phyloP scores from a whole-genome alignment of 1,139 yeast species.

The Pichia norvegensis region DNA sequence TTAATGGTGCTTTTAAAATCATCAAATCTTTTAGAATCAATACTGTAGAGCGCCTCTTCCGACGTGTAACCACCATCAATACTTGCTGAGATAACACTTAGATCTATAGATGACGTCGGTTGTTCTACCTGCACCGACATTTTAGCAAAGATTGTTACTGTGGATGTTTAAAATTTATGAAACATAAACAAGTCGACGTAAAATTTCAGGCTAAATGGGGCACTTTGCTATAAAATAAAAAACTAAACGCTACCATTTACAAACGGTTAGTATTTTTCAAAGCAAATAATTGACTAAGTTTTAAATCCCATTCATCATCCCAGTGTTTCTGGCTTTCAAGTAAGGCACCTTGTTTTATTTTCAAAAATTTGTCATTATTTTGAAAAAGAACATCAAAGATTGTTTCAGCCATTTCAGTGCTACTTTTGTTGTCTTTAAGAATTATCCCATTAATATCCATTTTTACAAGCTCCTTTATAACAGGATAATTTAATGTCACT shows the following conservation, averaged over 20 bases:
- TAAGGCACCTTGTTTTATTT: conserved; percentile 60
- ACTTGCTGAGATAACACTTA: neutral
- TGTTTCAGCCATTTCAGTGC: conserved; percentile 44
- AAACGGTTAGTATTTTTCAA: neutral
- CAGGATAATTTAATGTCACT: conserved; percentile 65
- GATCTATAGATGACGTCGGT: neutral
- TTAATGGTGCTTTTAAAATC: neutral
- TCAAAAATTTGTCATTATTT: conserved; percentile 19
- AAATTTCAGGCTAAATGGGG: neutral
- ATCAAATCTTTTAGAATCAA: neutral
- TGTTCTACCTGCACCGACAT: neutral
- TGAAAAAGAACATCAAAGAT: conserved; percentile 38
- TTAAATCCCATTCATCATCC: conserved; percentile 63
- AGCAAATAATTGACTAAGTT: conserved; percentile 12
- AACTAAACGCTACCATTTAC: neutral
- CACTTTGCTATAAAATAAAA: neutral
- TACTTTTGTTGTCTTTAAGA: conserved; percentile 29
- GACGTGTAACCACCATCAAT: neutral
- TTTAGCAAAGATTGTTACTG: neutral
- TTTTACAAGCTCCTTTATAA: conserved; percentile 55
- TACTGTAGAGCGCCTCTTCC: neutral
- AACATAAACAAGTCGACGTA: neutral
- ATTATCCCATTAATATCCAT: conserved; percentile 40
- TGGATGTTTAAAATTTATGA: neutral
- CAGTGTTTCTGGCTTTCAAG: conserved; percentile 61